phyloP scores from a whole-genome alignment of 352 stramenopile species.

The Pythium apleroticum region DNA sequence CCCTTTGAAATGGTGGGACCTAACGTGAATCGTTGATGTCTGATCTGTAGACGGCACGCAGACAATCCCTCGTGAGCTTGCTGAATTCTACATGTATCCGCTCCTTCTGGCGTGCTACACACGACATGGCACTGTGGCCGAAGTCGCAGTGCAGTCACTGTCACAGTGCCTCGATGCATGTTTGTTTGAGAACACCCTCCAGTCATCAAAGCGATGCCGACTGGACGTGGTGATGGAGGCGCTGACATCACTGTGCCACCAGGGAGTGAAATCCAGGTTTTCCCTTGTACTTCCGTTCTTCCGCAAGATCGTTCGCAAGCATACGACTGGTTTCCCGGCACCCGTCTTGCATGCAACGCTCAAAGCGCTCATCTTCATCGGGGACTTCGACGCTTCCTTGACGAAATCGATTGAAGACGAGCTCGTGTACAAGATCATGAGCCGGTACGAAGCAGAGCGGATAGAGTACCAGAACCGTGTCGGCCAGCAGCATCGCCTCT shows the following conservation, averaged over 20 bases:
- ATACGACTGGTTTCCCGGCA: constrained; percentile 34
- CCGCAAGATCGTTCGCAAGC: constrained; percentile 69
- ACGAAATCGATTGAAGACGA: constrained; percentile 71
- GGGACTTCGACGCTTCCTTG: constrained; percentile 64
- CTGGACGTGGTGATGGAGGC: constrained; percentile 64
- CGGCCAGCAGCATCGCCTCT: constrained; percentile 15
- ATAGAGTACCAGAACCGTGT: constrained; percentile 18
- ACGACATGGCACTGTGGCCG: constrained; percentile 58
- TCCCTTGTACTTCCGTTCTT: constrained; percentile 60
- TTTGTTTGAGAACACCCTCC: constrained; percentile 42
- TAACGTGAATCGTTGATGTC: not conserved
- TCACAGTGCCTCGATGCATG: constrained; percentile 62
- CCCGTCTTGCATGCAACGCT: constrained; percentile 63
- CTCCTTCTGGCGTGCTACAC: constrained; percentile 79
- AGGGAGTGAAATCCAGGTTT: constrained; percentile 75
- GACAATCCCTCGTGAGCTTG: constrained; percentile 8
- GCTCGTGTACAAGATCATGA: constrained; percentile 75
- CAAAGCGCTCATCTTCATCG: constrained; percentile 76
- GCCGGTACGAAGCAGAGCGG: constrained; percentile 51
- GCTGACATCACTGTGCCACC: constrained; percentile 71
- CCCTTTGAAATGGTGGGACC: not conserved
- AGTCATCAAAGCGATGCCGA: constrained; percentile 35
- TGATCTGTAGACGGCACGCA: not conserved
- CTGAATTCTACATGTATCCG: constrained; percentile 79
- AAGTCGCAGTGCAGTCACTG: constrained; percentile 46